Evolutionary conservation across 139 green algal genomes (phyloP).

Genomic region (Desmodesmus armatus): DNA sequence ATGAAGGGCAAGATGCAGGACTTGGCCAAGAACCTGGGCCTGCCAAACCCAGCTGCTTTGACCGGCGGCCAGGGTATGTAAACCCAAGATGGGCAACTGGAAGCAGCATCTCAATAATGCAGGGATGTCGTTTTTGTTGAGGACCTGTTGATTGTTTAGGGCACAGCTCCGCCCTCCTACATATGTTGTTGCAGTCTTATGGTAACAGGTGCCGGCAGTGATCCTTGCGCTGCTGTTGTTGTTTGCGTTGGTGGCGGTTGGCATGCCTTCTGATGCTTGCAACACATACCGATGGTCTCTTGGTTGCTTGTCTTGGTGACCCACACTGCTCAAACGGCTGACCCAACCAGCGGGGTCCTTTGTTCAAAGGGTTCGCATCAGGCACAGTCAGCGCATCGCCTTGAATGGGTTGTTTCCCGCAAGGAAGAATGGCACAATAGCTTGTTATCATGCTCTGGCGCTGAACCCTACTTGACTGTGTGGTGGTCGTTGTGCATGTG

Average conservation of each 20-base stretch:
- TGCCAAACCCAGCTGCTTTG: conserved; percentile 45
- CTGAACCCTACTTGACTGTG: background rate
- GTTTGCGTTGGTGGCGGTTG: background rate
- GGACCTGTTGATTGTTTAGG: no score
- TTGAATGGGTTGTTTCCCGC: no score
- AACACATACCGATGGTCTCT: no score
- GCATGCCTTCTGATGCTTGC: no score
- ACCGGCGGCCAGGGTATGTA: conserved; percentile 10
- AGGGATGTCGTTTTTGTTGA: no score
- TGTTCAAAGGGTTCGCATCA: no score
- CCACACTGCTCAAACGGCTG: no score
- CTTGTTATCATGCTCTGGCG: background rate
- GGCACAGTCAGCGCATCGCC: no score
- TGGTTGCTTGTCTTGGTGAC: no score
- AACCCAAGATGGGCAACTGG: background rate
- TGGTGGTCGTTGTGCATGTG: background rate
- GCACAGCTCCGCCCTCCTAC: no score
- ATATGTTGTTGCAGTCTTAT: background rate
- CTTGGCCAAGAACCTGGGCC: conserved; percentile 74
- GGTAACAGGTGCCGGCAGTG: background rate
- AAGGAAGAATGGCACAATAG: background rate
- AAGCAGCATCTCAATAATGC: no score
- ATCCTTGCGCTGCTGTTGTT: background rate
- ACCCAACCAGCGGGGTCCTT: no score
- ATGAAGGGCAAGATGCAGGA: conserved; percentile 86